Base-by-base conservation (phyloP, 495 filamentous ascomycete genomes). In the Parmelia sp. region DNA sequence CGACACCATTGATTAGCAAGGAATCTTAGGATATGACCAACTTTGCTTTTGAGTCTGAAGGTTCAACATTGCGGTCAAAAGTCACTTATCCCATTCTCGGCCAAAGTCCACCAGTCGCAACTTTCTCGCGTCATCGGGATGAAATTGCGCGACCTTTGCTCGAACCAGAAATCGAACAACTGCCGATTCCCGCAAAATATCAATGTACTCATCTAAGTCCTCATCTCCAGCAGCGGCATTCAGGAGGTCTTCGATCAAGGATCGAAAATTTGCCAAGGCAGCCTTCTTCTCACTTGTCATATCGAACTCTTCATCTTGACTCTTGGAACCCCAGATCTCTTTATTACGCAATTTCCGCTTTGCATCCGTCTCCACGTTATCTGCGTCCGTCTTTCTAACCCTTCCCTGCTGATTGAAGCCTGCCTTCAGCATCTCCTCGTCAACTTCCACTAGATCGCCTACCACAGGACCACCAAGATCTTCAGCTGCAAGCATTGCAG, bases 101-200 rank as follows among this genome's bases (percentile, higher is more conserved):
- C 89, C 90, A 78, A 96, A 96, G 75, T 96, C 90, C 65, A 95
- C 83, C 57, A 96, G 75, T 51, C 88, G 84, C 66, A 96, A 69
- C 70, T 82, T 84, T 60, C 80, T 82, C 0, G 92, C 89, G 76
- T 96, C 90, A 64, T 83, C 85, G 3, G 92, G 90, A 74, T 96
- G 89, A 65, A 94, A 94, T 67, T 90, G 86, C 27, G 92, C 92
- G 39, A 93, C 86, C 70, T 89, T 93, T 29, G 88, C 88, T 66
- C 89, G 80, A 27, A 96, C 88, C 14, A 96, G 78, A 71, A 96
- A 96, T 64, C 90, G 82, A 1, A 87, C 88, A 33, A 87, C 85
- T 15, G 91, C 90, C n/a, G 88, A 88, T 66, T 96, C 92, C 63
- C 82, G 79, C n/a, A 80, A 69, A 14, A 96, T 73, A 47, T 79